These are phyloP conservation scores for Lasiodiplodia sp. DNA, from an alignment of 2,329 filamentous ascomycete genomes.

Conservation along the genomic window DNA sequence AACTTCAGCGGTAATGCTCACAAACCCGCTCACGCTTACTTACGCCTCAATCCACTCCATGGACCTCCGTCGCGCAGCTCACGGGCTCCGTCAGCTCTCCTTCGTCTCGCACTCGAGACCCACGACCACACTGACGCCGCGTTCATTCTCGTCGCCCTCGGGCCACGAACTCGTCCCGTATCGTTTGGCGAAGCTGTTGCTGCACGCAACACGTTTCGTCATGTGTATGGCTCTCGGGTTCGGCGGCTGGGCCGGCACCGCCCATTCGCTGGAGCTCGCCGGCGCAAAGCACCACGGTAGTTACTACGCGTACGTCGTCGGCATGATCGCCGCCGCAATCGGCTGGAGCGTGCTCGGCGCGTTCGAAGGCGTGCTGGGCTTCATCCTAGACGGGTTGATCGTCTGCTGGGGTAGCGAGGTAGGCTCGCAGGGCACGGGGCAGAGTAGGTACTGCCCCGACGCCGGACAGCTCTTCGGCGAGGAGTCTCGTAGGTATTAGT, in stretches of 20 bases:
- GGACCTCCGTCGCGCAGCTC: constrained; percentile 77
- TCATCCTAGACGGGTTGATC: constrained; percentile 85
- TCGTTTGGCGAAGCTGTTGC: constrained; percentile 85
- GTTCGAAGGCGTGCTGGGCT: constrained; percentile 86
- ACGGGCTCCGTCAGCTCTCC: constrained; percentile 80
- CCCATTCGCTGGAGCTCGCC: constrained; percentile 74
- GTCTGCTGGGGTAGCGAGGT: constrained; percentile 94
- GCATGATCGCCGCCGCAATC: constrained; percentile 89
- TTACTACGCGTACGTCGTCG: constrained; percentile 93
- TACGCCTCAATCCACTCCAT: constrained; percentile 94
- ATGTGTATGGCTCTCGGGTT: constrained; percentile 92
- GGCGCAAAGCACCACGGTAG: constrained; percentile 70
- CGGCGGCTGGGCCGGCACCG: constrained; percentile 95
- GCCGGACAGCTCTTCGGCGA: constrained; percentile 88
- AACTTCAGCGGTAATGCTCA: constrained; percentile 82
- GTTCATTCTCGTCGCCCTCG: constrained; percentile 48
- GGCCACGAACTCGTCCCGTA: constrained; percentile 77
- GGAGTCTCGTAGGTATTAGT: constrained; percentile 33
- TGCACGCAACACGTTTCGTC: constrained; percentile 89
- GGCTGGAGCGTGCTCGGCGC: constrained; percentile 92
- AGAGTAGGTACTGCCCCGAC: constrained; percentile 85
- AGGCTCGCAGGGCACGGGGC: constrained; percentile 62
- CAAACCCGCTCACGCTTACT: constrained; percentile 89
- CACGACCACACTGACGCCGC: constrained; percentile 68
- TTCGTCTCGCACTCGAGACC: constrained; percentile 77